Evolutionary conservation across 352 stramenopile species (phyloP), one percentile per base, ranked within the genome.

Genomic region (Globisporangium carolinianum): DNA sequence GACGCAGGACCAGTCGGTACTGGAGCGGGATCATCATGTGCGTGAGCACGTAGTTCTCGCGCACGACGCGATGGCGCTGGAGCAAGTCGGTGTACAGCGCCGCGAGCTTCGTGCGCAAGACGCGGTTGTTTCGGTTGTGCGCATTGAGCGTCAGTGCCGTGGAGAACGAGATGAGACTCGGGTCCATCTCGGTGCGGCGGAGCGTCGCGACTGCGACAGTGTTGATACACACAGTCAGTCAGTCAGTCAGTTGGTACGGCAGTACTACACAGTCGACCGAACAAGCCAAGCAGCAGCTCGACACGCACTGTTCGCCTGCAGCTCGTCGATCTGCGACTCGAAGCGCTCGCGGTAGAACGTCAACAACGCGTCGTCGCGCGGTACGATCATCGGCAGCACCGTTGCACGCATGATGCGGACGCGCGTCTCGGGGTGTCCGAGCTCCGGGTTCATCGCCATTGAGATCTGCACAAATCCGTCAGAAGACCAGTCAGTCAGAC

Each of bases 51-150:
- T 70, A 85, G 41, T 62, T 62, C 63, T 72, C 71, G 10, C 51
- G 58, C 11, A 88, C 58, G 50, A 78, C 56, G 4, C 70, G 49
- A 5, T 63, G 58, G 9, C 67, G 36, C 39, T 85, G 67, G 12
- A 86, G 62, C 8, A 88, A 58, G 15, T 71, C 58, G 50, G 67
- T 61, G 53, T 91, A 91, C 58, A 91, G 67, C n/a, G 57, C 52
- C 0, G 65, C 76, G 17, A 89, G 60, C 47, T 72, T 69, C 10
- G 47, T 47, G 47, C 86, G 87, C 39, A 91, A 68, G n/a, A 74
- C 55, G 47, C 77, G 69, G 55, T 89, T 91, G 64, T 87, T 91
- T 59, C 69, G 62, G 55, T 89, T 83, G 68, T 91, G 81, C 0
- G 73, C 57, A 39, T 79, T 83, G 58, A 91, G 61, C 3, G 67